Percentiles rank a stretch among this genome's conserved stretches.
Evolutionary conservation across 768 basidiomycete genomes (phyloP).

Genomic region (Pleurotus tuber-regium): DNA sequence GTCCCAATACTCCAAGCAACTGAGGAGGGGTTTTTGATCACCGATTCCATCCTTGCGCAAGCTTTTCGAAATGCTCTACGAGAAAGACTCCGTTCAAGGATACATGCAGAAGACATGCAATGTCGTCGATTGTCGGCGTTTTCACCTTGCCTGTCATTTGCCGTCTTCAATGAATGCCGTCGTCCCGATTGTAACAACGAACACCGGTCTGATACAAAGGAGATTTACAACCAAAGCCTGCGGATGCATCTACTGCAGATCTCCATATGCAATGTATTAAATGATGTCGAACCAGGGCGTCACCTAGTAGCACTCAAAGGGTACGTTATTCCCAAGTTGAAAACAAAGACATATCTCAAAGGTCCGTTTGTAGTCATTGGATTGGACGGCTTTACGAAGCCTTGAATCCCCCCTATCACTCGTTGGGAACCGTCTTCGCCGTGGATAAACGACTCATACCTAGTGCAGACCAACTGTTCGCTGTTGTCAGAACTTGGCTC

Average conservation of each 20-base stretch:
- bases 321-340: conserved; percentile 12
- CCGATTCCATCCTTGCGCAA: conserved; percentile 19
- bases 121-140: conserved; percentile 30
- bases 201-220: conserved; percentile 28
- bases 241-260: conserved; percentile 49
- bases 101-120: conserved; percentile 29
- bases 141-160: conserved; percentile 36
- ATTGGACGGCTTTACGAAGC: conserved; percentile 45
- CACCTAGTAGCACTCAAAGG: conserved; percentile 18
- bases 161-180: conserved; percentile 30
- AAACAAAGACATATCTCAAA: not conserved
- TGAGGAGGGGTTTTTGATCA: conserved; percentile 13
- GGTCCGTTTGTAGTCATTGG: conserved; percentile 35
- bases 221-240: conserved; percentile 41
- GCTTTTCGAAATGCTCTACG: conserved; percentile 24
- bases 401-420: conserved; percentile 43
- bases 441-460: conserved; percentile 36
- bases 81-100: conserved; percentile 22
- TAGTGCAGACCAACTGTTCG: conserved; percentile 32
- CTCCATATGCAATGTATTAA: conserved; percentile 36
- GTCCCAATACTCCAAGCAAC: not conserved
- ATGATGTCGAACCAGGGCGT: conserved; percentile 15
- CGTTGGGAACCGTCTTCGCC: conserved; percentile 40
- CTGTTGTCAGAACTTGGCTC: conserved; percentile 44
- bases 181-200: conserved; percentile 30